These are phyloP conservation scores for Bruguiera hainesii DNA, from an alignment of 441 rosid genomes.

Conservation along the genomic window DNA sequence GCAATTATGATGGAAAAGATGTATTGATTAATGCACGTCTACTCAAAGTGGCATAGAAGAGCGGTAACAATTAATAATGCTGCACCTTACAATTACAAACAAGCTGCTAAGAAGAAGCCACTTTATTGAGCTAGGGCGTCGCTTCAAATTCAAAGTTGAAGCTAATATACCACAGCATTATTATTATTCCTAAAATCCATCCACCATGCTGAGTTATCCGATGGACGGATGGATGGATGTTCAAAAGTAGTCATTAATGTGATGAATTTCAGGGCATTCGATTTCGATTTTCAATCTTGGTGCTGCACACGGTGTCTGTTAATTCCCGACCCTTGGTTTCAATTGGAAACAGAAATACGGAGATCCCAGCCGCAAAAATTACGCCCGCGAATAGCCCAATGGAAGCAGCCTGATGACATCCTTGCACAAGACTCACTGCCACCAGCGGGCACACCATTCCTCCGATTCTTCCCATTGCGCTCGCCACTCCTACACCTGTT, in stretches of 20 bases:
- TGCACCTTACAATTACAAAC: no score
- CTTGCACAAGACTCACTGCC: conserved; percentile 77
- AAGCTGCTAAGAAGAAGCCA: no score
- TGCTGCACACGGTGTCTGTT: conserved; percentile 11
- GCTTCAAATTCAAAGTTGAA: no score
- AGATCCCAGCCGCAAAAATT: conserved; percentile 55
- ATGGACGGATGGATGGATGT: background rate
- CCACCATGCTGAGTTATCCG: background rate
- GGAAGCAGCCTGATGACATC: conserved; percentile 67
- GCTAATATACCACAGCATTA: no score
- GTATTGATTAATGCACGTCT: no score
- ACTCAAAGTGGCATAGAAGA: no score
- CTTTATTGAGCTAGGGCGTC: no score
- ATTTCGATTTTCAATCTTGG: background rate
- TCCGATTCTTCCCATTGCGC: conserved; percentile 91
- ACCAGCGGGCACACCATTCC: conserved; percentile 86
- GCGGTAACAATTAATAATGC: no score
- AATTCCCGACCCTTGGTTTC: conserved; percentile 85
- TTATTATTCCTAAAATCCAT: no score
- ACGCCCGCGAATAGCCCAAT: conserved; percentile 57
- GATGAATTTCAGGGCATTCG: background rate
- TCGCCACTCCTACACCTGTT: conserved; percentile 81
- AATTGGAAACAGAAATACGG: conserved; percentile 61
- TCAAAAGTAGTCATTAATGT: background rate
- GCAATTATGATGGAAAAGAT: no score